Evolutionary conservation across 495 filamentous ascomycete species (phyloP), one percentile per base, ranked within the genome.

Genomic region (Penicillium roqueforti): DNA sequence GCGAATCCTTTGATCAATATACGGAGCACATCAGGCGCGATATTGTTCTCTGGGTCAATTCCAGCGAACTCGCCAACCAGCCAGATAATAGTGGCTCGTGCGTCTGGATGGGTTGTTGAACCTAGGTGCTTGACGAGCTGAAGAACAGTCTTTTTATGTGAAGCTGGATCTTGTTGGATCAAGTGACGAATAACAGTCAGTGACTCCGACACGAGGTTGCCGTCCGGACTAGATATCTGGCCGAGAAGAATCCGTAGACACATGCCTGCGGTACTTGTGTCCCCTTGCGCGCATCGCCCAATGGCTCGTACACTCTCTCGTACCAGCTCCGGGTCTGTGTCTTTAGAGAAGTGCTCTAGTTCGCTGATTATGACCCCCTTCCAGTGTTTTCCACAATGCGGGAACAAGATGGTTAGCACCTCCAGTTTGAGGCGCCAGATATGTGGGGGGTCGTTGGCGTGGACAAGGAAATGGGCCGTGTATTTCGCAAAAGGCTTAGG

Each of bases 41-140:
- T 89, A 63, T 93, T 95, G 47, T 89, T 81, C 57, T 87, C 85
- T 3, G 83, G 79, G 53, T 92, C 84, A 10, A 86, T 60, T 0
- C 88, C 88, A 1, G 93, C 83, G 61, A 90, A 97, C 70, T 98
- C 93, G 46, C 93, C 93, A 0, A 98, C 92, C 4, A 98, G 83
- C 93, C 93, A 98, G 58, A 97, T 88, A 54, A 97, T 96, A 29
- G 85, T 92, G 13, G 95, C 92, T 50, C 93, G 79, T 4, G 93
- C 95, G 49, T 87, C 85, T 5, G 93, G 83, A 52, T 89, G 88
- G 2, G 85, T 91, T 8, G 88, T 87, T 3, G 83, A 84, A 54
- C 96, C 91, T 6, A 98, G 81, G 57, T 95, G 87, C 67, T 91
- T 95, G 7, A 95, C 92, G n/a, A 98, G 74, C 41, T 89, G 80